These are phyloP conservation scores for Zymoseptoria pseudotritici DNA, from an alignment of 2,329 filamentous ascomycete genomes.

Conservation along the genomic window DNA sequence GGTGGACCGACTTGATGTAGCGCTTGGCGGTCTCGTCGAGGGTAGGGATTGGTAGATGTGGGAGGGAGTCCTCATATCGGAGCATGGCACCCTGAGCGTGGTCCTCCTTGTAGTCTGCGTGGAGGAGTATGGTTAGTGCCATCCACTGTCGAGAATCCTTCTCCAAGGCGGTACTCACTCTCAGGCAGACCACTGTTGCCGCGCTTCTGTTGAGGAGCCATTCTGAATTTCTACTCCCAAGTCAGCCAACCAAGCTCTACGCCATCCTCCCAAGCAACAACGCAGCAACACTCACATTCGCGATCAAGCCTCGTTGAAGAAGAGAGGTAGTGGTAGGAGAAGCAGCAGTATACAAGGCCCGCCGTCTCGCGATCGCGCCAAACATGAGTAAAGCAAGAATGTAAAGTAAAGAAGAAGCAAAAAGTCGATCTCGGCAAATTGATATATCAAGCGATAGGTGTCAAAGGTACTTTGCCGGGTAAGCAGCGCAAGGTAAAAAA, in stretches of 20 bases:
- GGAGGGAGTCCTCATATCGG: conserved; percentile 79
- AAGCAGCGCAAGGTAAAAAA: not conserved
- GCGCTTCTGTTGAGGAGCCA: conserved; percentile 30
- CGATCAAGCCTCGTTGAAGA: conserved; percentile 19
- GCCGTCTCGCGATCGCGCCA: conserved; percentile 17
- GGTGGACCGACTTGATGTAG: conserved; percentile 73
- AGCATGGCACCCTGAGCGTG: conserved; percentile 72
- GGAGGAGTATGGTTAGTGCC: not conserved
- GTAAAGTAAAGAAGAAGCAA: no score
- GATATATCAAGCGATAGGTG: not conserved
- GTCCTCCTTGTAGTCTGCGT: conserved; percentile 69
- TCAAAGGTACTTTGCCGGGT: not conserved
- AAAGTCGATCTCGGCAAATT: not conserved
- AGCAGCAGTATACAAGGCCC: conserved; percentile 14
- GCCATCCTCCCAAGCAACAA: not conserved
- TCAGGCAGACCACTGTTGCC: conserved; percentile 42
- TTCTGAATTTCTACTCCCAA: conserved; percentile 15
- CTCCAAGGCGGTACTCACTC: conserved; percentile 28
- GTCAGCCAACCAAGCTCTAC: not conserved
- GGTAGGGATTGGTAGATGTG: conserved; percentile 68
- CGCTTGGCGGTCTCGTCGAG: conserved; percentile 74
- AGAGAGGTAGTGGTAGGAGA: conserved; percentile 6
- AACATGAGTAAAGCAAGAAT: no score
- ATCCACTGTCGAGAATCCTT: not conserved
- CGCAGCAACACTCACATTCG: conserved; percentile 11